Evolutionary conservation across 495 filamentous ascomycete genomes (phyloP).

Genomic region (Tuber magnatum): DNA sequence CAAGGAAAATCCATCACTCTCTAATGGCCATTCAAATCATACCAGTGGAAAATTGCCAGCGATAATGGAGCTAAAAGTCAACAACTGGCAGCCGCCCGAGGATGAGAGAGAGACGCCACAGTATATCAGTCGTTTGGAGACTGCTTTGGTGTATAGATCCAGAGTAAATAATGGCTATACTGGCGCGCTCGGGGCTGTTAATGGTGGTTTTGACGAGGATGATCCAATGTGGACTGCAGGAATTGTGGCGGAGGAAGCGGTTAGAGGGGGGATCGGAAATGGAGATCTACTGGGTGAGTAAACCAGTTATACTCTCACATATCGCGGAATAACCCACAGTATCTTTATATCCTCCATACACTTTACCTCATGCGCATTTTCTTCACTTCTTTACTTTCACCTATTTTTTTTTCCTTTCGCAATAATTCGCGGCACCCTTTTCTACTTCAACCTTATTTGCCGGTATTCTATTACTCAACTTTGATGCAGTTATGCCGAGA

Average conservation of each 20-base stretch:
- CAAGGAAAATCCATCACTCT: conserved; percentile 6
- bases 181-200: conserved; percentile 29
- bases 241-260: conserved; percentile 37
- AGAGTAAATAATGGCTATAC: conserved; percentile 30
- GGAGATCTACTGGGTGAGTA: conserved; percentile 29
- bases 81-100: conserved; percentile 33
- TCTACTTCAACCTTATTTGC: neutral
- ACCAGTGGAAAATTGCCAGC: conserved; percentile 17
- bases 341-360: neutral
- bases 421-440: neutral
- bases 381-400: neutral
- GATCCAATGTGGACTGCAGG: conserved; percentile 41
- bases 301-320: conserved; percentile 1
- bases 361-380: neutral
- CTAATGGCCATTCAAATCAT: conserved; percentile 15
- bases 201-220: conserved; percentile 39
- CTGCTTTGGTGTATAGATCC: conserved; percentile 36
- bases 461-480: neutral
- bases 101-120: conserved; percentile 36
- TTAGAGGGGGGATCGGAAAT: conserved; percentile 29
- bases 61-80: conserved; percentile 28
- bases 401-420: neutral
- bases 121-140: conserved; percentile 38
- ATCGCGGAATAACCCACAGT: neutral
- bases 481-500: neutral